Evolutionary conservation across 305 asterid species (phyloP).

Genomic region (Solanum chacoense): DNA sequence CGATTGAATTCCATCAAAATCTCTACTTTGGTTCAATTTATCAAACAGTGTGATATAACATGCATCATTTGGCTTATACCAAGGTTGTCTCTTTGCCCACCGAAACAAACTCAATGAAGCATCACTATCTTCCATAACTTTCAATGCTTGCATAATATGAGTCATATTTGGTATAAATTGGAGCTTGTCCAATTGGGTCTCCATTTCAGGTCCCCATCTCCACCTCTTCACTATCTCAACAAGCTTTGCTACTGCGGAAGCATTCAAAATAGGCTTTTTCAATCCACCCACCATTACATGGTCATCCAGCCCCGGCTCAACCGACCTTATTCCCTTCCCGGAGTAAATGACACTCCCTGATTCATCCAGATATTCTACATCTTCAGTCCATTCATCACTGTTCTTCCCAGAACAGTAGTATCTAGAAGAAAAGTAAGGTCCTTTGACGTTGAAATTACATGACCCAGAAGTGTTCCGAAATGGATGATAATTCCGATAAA

Average conservation of each 20-base stretch:
- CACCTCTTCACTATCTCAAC: slow-evolving; percentile 90
- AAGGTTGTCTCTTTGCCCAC: slow-evolving; percentile 92
- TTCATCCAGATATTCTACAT: slow-evolving; percentile 76
- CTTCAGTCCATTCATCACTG: slow-evolving; percentile 37
- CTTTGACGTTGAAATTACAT: background rate
- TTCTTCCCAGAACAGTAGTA: slow-evolving; percentile 26
- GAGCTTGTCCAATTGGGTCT: slow-evolving; percentile 67
- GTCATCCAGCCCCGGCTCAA: slow-evolving; percentile 81
- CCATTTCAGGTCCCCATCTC: slow-evolving; percentile 99
- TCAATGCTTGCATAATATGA: slow-evolving; percentile 59
- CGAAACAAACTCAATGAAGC: slow-evolving; percentile 74
- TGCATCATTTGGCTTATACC: slow-evolving; percentile 68
- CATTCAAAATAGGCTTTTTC: slow-evolving; percentile 71
- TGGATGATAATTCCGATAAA: background rate
- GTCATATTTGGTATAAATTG: slow-evolving; percentile 39
- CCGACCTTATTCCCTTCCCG: slow-evolving; percentile 86
- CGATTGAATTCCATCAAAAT: slow-evolving; percentile 76
- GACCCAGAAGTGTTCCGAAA: background rate
- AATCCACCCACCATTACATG: slow-evolving; percentile 88
- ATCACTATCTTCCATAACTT: slow-evolving; percentile 61
- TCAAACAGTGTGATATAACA: slow-evolving; percentile 64
- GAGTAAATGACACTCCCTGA: slow-evolving; percentile 79
- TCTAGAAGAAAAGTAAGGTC: slow-evolving; percentile 8
- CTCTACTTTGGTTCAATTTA: slow-evolving; percentile 55
- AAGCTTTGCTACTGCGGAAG: slow-evolving; percentile 82